Evolutionary conservation across 1,139 yeast species (phyloP), one percentile per base, ranked within the genome.

Genomic region (Saccharomyces hybrid): DNA sequence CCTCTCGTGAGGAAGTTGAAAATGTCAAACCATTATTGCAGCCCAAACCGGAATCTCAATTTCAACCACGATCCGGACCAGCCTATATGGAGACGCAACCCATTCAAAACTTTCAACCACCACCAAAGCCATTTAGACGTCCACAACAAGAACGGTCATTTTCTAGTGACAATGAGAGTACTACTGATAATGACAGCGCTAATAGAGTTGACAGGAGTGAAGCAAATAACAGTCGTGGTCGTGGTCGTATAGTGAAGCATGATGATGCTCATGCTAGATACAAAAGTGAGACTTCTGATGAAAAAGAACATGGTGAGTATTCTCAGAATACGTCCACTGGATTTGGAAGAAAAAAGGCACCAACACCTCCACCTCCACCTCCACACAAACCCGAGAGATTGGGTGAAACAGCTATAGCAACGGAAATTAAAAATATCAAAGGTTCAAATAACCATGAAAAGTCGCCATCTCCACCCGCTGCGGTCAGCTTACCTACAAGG

Each of bases 51-150:
- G 19, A 38, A 5, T 11, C 44, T 8, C 44, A 9, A 38, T 16
- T 19, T 8, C 44, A 38, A 19, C 11, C 44, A 14, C 44, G 12
- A 38, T 16, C 24, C 24, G 12, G 44, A 19, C 16, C 24, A 38
- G 44, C n/a, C 2, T n/a, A 4, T 9, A 44, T 48, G 19, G 46
- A 28, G 2, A 27, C 52, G 12, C 32, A 27, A 7, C 26, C 44
- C 14, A 38, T 38, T 19, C 8, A 57, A 6, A 47, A 55, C 8
- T 57, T 61, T 24, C 62, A 61, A 19, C 62, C 64, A 26, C 66
- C 68, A n/a, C 63, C 67, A 34, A 55, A 58, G 27, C 60, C 60
- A 44, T 54, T 47, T 47, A 57, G 49, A 42, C 53, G 24, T 9
- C 19, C 44, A 8, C 9, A 9, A 38, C 44, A 16, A 19, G 31